Evolutionary conservation across 768 basidiomycete species (phyloP), one percentile per base, ranked within the genome.

Genomic region (Gelatoporia subvermispora): DNA sequence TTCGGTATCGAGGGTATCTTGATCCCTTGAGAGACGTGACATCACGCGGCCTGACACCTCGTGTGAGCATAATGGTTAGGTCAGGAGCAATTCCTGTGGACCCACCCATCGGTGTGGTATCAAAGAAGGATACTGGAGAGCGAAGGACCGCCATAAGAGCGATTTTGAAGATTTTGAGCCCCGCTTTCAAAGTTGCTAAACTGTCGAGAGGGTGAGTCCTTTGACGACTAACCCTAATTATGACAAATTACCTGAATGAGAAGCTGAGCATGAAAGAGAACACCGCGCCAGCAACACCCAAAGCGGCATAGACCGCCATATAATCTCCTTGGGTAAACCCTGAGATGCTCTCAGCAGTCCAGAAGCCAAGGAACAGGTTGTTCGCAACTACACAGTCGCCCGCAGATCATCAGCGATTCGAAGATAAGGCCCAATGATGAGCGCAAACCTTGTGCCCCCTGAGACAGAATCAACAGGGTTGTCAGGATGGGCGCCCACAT

Each of bases 311-410:
- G 2, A 73, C 56, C 1, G 61, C 84, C 77, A 91, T 89, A 62
- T 91, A 91, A 28, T 81, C 68, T 0, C 75, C 77, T 60, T 85
- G 77, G 3, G 35, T 60, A 59, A 87, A 84, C 2, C 78, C 75
- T 4, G 55, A 50, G 16, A 88, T 75, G n/a, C 68, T 75, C 16
- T 68, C 49, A 1, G 72, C 70, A 0, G 82, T 81, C 87, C 87
- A 91, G 55, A 82, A 87, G 0, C 85, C 85, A 17, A 91, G 72
- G 68, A 85, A 80, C 3, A 91, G 61, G 25, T 76, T 82, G 53
- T 78, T 82, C 0, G 74, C 78, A 25, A 88, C 85, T 59, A 41
- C 47, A 31, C 7, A 31, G 36, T 2, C n/a, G 20, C 22, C 40
- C 8, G 40, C 35, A 41, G 20, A 31, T 10, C 5, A 37, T 44